phyloP scores from a whole-genome alignment of 805 yeast genomes.

The Ogataea sp. region DNA sequence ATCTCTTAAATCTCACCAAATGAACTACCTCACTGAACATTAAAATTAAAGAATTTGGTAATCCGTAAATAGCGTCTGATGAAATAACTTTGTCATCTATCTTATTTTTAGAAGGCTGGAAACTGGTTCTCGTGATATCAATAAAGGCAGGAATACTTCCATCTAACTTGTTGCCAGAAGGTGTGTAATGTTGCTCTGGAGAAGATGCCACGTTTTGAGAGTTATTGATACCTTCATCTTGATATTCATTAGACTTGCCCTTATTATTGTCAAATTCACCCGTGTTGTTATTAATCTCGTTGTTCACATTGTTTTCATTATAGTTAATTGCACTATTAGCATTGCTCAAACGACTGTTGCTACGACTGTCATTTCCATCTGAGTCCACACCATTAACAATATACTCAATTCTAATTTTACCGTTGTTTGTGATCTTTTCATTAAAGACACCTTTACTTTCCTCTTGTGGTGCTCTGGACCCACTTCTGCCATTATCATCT shows the following conservation, averaged over 20 bases:
- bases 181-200: constrained; percentile 15
- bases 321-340: constrained; percentile 16
- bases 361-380: background rate
- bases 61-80: constrained; percentile 75
- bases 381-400: constrained; percentile 23
- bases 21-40: constrained; percentile 68
- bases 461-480: background rate
- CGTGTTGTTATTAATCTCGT: background rate
- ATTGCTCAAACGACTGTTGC: background rate
- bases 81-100: constrained; percentile 52
- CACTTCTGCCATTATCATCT: no score
- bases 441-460: constrained; percentile 26
- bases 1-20: constrained; percentile 53
- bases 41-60: constrained; percentile 72
- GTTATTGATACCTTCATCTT: no score
- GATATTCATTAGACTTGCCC: no score
- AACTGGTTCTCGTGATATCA: constrained; percentile 32
- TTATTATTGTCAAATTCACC: no score
- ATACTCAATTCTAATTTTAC: constrained; percentile 39
- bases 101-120: constrained; percentile 32
- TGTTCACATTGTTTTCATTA: background rate
- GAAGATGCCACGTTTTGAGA: constrained; percentile 11
- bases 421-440: constrained; percentile 36
- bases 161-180: background rate
- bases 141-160: constrained; percentile 29